Evolutionary conservation across 441 rosid species (phyloP), one percentile per base, ranked within the genome.

Genomic region (Iberis amara): DNA sequence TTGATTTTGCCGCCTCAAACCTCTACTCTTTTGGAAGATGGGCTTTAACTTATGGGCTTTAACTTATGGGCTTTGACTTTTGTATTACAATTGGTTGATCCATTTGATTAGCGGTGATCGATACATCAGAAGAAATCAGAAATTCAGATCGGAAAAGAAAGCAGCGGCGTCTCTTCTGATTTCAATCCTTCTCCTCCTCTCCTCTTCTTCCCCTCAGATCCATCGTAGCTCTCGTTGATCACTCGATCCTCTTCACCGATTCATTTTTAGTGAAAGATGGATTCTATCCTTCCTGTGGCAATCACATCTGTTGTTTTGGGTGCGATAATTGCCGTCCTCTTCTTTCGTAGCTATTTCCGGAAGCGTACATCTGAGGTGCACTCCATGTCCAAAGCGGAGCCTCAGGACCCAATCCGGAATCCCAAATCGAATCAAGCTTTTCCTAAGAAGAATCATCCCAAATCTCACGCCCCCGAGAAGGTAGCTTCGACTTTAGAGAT

Each of bases 81-180:
- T 18, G 21, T 3, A 18, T 18, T 18, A 18, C 21, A 18, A 18
- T 18, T 18, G 21, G 21, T 18, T n/a, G n/a, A n/a, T n/a, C n/a
- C n/a, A n/a, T n/a, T n/a, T n/a, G n/a, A n/a, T n/a, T n/a, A n/a
- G n/a, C n/a, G n/a, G n/a, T n/a, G n/a, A n/a, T n/a, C n/a, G 78
- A 89, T 89, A 95, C 97, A 86, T 89, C 97, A 83, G 76, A 89
- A 89, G 90, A 89, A 83, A 80, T 89, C 97, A 57, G 95, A 89
- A 76, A 76, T 64, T 67, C 97, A 89, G 82, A 89, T 89, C 97
- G 95, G 97, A 80, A 89, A 76, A 82, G 97, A 89, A 81, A 89
- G 94, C 90, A 73, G 66, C 78, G 97, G 97, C 95, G 68, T 89
- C 90, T 61, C 66, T 43, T 61, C 53, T 46, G 66, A 61, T 61